A percentile compares a stretch with the other conserved stretches of the same genome.
Conservation (phyloP, 2,329 filamentous ascomycete species). For the Sordariomycetes sp. region DNA sequence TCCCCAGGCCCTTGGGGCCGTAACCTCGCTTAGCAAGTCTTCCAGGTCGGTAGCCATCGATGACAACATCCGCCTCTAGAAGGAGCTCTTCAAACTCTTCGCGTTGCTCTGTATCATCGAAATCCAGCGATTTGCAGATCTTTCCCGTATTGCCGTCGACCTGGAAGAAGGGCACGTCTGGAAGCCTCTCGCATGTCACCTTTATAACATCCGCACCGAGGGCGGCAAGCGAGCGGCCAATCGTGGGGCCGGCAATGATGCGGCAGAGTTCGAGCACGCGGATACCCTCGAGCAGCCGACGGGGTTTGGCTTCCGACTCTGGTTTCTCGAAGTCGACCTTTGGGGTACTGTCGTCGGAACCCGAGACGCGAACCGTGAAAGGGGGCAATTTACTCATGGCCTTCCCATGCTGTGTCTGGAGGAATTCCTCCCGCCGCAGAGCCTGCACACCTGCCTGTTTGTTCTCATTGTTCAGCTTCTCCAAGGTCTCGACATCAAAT, state of each 20-base stretch:
- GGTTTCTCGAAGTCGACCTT: slow-evolving; percentile 24
- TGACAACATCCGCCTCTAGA: slow-evolving; percentile 51
- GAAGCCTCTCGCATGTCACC: slow-evolving; percentile 56
- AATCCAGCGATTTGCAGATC: slow-evolving; percentile 51
- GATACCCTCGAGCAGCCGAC: slow-evolving; percentile 42
- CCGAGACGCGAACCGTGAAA: slow-evolving; percentile 39
- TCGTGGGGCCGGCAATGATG: slow-evolving; percentile 66
- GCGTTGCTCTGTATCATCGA: slow-evolving; percentile 44
- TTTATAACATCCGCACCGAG: slow-evolving; percentile 68
- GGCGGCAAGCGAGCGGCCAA: slow-evolving; percentile 61
- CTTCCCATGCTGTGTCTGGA: slow-evolving; percentile 33
- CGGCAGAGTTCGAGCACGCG: slow-evolving; percentile 67
- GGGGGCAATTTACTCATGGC: slow-evolving; percentile 21
- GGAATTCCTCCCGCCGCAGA: slow-evolving; percentile 48
- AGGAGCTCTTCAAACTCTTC: slow-evolving; percentile 47
- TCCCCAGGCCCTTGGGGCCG: slow-evolving; percentile 13
- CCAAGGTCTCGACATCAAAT: slow-evolving; percentile 44
- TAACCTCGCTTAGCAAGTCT: slow-evolving; percentile 29
- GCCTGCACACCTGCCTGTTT: slow-evolving; percentile 51
- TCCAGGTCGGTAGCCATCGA: slow-evolving; percentile 59
- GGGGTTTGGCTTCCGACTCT: not conserved
- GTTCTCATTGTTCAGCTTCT: slow-evolving; percentile 42
- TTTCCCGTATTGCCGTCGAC: slow-evolving; percentile 65
- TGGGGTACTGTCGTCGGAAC: slow-evolving; percentile 36
- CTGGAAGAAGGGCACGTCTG: slow-evolving; percentile 63